phyloP scores from a whole-genome alignment of 495 filamentous ascomycete genomes.

The Hyaloscypha finlandica region DNA sequence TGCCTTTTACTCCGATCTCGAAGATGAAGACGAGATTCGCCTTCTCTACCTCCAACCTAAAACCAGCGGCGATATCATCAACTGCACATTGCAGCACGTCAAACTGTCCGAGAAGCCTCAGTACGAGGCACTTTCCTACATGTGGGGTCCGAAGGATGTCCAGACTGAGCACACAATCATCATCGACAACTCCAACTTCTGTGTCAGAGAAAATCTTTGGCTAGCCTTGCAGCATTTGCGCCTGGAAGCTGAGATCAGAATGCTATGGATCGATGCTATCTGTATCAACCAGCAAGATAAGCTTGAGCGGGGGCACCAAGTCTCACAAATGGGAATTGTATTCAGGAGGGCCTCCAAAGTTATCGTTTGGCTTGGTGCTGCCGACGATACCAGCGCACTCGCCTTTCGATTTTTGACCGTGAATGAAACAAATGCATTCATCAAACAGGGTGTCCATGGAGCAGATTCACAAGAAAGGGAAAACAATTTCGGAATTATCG shows the following conservation, averaged over 20 bases:
- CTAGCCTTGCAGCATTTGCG: slow-evolving; percentile 3
- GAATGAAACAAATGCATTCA: no score
- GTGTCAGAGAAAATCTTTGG: slow-evolving; percentile 7
- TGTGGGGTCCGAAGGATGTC: slow-evolving; percentile 1
- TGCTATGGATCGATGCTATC: slow-evolving; percentile 15
- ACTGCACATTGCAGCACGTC: neutral
- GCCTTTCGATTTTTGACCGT: neutral
- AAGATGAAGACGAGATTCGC: slow-evolving; percentile 9
- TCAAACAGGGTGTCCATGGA: neutral
- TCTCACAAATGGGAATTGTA: slow-evolving; percentile 1
- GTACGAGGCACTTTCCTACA: slow-evolving; percentile 15
- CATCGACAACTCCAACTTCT: neutral
- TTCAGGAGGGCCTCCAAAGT: neutral
- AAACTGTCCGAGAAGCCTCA: slow-evolving; percentile 1
- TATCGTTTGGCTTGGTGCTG: neutral
- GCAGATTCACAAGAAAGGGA: no score
- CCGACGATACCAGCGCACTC: neutral
- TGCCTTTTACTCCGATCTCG: neutral
- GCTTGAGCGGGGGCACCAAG: neutral
- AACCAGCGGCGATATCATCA: neutral
- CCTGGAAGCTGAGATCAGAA: neutral
- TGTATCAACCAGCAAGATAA: no score
- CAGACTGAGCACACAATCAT: neutral
- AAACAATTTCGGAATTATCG: neutral
- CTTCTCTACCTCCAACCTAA: slow-evolving; percentile 4